Base-by-base conservation (phyloP, 345 rosid genomes). In the Gossypium arboreum region DNA sequence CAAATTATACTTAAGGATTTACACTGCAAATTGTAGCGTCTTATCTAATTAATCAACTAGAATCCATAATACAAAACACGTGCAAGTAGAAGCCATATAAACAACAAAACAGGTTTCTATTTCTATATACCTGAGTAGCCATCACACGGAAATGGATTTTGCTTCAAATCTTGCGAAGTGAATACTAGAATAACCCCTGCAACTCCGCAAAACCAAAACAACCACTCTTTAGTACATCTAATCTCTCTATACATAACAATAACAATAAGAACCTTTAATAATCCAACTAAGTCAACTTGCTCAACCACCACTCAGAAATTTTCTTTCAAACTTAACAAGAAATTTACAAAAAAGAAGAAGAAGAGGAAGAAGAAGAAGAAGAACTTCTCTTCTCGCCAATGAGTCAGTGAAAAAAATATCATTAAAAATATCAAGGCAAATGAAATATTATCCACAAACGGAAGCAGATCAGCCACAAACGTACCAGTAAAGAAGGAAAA, bases 61-160 rank as follows among this genome's bases (percentile, higher is more conserved):
- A 5, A 3, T 50, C 45, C 22, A 52, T 29, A 71, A 18, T 27
- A 59, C 9, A 7, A 2, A 59, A 57, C 16, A 22, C 63, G n/a
- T 4, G 47, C 11, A 43, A 67, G 55, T 22, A 45, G 47, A 67
- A 72, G 25, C 50, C 44, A 4, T 3, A 11, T 10, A 62, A 48
- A 51, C n/a, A 24, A 22, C 61, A 57, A 3, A 22, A 17, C 25
- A 54, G 16, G 12, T 59, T 24, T 24, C 15, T 45, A 10, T 45
- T 8, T 45, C 0, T 41, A 16, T 47, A 57, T 75, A 75, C 78
- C 78, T 75, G 45, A 55, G 65, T 45, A 20, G 64, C 78, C 78
- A 75, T 75, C 25, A 22, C 54, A 0, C 41, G 39, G 16, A 48
- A 61, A 48, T 18, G 27, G 69, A 61, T 45, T 55, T 20, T 8